Evolutionary conservation across 148 eudicot species (phyloP).

Genomic region (Fallopia convolvulus): DNA sequence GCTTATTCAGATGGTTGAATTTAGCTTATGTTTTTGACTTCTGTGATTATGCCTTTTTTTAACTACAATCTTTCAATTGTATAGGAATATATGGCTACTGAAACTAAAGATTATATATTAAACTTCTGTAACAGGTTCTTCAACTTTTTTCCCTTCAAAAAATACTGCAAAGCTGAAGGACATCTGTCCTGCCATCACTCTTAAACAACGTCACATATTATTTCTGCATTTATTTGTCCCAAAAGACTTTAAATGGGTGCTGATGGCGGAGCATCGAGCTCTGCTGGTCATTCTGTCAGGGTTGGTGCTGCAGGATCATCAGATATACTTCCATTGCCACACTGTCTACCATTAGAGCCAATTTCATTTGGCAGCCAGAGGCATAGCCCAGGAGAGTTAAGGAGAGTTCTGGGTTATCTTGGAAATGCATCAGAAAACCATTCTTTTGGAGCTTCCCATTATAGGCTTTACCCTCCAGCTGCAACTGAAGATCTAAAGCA

Average conservation of each 20-base stretch:
- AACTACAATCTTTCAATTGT: neutral
- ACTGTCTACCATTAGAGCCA: conserved; percentile 31
- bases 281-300: conserved; percentile 19
- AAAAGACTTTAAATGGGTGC: conserved; percentile 23
- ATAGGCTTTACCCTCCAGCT: conserved; percentile 26
- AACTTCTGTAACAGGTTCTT: conserved; percentile 10
- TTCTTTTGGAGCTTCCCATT: conserved; percentile 24
- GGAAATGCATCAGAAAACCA: conserved; percentile 31
- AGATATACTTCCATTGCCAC: conserved; percentile 26
- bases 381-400: conserved; percentile 29
- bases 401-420: conserved; percentile 35
- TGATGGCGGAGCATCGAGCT: conserved; percentile 29
- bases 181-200: conserved; percentile 5
- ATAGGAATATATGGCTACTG: neutral
- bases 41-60: neutral
- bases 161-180: conserved; percentile 9
- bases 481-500: conserved; percentile 38
- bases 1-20: neutral
- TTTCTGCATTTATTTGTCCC: conserved; percentile 8
- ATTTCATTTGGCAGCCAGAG: conserved; percentile 29
- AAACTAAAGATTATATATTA: neutral
- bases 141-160: neutral
- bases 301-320: conserved; percentile 20
- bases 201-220: conserved; percentile 7
- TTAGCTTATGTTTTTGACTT: neutral